Evolutionary conservation across 495 filamentous ascomycete species (phyloP).

Genomic region (Immersiella caudata): DNA sequence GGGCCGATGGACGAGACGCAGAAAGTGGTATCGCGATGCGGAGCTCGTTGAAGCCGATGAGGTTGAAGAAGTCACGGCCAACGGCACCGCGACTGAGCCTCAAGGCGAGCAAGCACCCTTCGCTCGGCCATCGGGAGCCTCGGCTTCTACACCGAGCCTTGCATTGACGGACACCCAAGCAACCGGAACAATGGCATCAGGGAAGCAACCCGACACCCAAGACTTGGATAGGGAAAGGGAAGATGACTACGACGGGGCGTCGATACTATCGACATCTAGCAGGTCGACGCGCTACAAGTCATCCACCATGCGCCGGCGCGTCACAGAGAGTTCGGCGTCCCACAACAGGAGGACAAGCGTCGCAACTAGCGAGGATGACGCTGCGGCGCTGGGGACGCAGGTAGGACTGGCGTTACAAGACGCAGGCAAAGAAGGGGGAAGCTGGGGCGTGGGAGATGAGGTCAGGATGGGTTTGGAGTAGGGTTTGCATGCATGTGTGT

Average conservation of each 20-base stretch:
- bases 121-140: neutral
- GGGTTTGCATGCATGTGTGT: neutral
- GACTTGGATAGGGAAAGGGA: constrained; percentile 22
- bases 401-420: constrained; percentile 36
- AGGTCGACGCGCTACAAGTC: constrained; percentile 32
- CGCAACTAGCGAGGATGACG: constrained; percentile 33
- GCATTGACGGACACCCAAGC: neutral
- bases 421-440: constrained; percentile 32
- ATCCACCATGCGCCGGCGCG: constrained; percentile 19
- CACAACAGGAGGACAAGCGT: constrained; percentile 31
- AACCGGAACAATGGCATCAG: neutral
- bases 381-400: constrained; percentile 32
- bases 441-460: constrained; percentile 45
- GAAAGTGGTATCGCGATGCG: constrained; percentile 96
- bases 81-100: constrained; percentile 28
- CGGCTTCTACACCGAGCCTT: neutral
- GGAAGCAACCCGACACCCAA: neutral
- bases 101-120: constrained; percentile 21
- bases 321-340: constrained; percentile 24
- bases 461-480: constrained; percentile 45
- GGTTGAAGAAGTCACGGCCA: constrained; percentile 25
- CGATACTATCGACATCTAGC: constrained; percentile 37
- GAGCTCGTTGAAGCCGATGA: constrained; percentile 80
- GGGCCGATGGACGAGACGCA: constrained; percentile 89
- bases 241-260: constrained; percentile 33